Evolutionary conservation across 1,284 basidiomycete genomes (phyloP), one percentile per base, ranked within the genome.

Genomic region (Cutaneotrichosporon sp.): DNA sequence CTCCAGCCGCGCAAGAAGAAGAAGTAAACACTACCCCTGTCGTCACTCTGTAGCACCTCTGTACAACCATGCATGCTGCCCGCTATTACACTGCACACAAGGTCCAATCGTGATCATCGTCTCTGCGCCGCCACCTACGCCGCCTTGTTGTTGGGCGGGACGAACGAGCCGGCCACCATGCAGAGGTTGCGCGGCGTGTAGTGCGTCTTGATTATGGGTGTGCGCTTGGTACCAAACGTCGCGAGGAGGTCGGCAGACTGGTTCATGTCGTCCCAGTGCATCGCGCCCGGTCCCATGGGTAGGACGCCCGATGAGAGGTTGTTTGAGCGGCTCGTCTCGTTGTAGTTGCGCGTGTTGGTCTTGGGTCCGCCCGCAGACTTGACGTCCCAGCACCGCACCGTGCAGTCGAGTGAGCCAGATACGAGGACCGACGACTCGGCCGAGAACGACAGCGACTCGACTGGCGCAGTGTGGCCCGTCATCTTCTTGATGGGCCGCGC

Each of bases 351-450:
- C 17, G 43, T 51, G 12, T 30, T 30, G 1, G 66, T 55, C 13
- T 59, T 62, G 18, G 78, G 70, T 0, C 88, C 88, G 14, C 90
- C 91, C 1, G 88, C 77, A 35, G 81, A 77, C 69, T 89, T 88
- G 23, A 97, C 87, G 72, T 99, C 96, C 96, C 96, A 99, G 57
- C 90, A 92, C 21, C 91, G 80, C 12, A 97, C 92, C 1, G 91
- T 96, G 81, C 89, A 91, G 72, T 99, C 96, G 20, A 90, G 84
- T 23, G 86, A 81, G 4, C 91, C 90, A 52, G 88, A 90, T 2
- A 97, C 87, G 26, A 99, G 82, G 54, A 97, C 74, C 1, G 84
- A 85, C 0, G 91, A 92, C 72, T 97, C 94, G 13, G 86, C 86
- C 57, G 88, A 91, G 75, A 97, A 99, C 1, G 88, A 82, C 23